Base-by-base conservation (phyloP, 345 rosid genomes). In the Excoecaria agallocha region DNA sequence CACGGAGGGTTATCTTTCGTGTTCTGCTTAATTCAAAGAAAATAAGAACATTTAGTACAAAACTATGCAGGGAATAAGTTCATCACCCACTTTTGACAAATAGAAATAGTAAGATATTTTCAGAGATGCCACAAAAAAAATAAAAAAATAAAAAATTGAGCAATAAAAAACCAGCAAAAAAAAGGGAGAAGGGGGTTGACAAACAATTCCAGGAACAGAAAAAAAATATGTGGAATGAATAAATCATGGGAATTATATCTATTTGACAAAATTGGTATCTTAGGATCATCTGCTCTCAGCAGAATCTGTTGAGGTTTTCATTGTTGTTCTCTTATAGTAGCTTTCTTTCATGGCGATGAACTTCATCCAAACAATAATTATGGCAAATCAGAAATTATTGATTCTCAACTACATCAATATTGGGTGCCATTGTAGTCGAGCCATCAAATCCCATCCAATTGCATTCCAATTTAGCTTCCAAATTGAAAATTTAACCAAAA, bases 1-100 rank as follows among this genome's bases (percentile, higher is more conserved):
- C 99, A 95, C 46, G 99, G 99, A 67, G 96, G 97, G 60, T 95
- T 95, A 75, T 95, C 99, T 80, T 95, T 95, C 65, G 91, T 91
- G 74, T 95, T 95, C 99, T 95, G 87, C 82, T 74, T 62, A 59
- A 38, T 38, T n/a, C 11, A 39, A 37, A 24, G 39, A 43, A 25
- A 48, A n/a, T 5, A 70, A 45, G 13, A 46, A 24, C 1, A 67
- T 49, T 20, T 38, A 55, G 55, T 25, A 15, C 38, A 56, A 55
- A 52, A 38, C 35, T 37, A 10, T 6, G 12, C 9, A 15, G 19
- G 17, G 50, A 41, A 54, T 19, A 66, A 2, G 13, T 20, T 55
- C 11, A 20, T 19, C 0, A 0, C 56, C 41, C 41, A 25, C 15
- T 45, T 13, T 0, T 4, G 5, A 71, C 41, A 15, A 57, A 58